Evolutionary conservation across 139 green algal genomes (phyloP), one percentile per base, ranked within the genome.

Genomic region (Chlorella sp.): DNA sequence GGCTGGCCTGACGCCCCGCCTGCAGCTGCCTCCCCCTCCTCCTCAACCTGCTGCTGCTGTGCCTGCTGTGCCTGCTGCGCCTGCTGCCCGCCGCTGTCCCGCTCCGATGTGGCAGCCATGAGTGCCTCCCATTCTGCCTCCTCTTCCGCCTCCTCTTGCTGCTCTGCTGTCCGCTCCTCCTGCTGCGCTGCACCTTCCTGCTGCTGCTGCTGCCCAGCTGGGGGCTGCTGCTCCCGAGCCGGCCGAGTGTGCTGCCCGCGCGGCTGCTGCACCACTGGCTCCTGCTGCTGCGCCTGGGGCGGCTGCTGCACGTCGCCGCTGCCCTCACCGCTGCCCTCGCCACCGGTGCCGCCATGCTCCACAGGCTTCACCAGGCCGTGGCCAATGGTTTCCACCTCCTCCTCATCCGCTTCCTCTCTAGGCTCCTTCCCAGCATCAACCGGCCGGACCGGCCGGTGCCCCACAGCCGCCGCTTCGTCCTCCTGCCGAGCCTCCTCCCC

Each of bases 291-390:
- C 70, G 34, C 38, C 41, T 56, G 8, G 46, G 46, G 46, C 46
- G 8, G 46, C 46, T 54, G 46, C 46, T 54, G 46, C 46, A 8
- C 11, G 46, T 11, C 11, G 51, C 51, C 16, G 51, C 51, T 60
- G 51, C 51, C 51, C 22, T 16, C 51, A 16, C 51, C 14, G 51
- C 51, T 60, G 51, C 51, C 51, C 13, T 16, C 14, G 16, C 51
- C 36, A 36, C 9, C 34, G 34, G 8, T 36, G 34, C 68, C 40
- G 36, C 68, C 73, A 11, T 46, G 44, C 48, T 58, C 83, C 34
- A 87, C 58, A 3, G 83, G 83, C 76, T 87, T 87, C 24, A 87
- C 70, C 83, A 87, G 62, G 28, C 38, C 62, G 36, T 87, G 83
- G 2, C 83, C 83, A 17, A 80, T 70, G 48, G 13, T 60, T 36